Conservation (phyloP, 2,329 filamentous ascomycete genomes). For the Geosmithia morbida region DNA sequence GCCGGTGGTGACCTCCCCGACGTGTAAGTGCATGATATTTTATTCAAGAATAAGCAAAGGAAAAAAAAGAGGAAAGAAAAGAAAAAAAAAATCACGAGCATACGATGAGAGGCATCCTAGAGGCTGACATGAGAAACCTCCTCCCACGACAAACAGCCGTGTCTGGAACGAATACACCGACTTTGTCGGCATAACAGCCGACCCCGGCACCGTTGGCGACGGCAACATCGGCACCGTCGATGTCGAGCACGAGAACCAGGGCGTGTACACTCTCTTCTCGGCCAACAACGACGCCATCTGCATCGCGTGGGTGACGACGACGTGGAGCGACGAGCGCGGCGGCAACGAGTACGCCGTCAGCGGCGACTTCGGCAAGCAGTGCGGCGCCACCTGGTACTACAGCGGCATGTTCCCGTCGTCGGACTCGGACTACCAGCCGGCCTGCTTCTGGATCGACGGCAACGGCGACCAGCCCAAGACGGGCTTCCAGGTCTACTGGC, state of each 20-base stretch:
- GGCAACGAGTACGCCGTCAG: conserved; percentile 5
- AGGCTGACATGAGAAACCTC: background rate
- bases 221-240: background rate
- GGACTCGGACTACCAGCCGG: conserved; percentile 2
- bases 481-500: conserved; percentile 16
- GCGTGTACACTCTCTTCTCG: background rate
- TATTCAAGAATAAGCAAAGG: too few relatives aligned
- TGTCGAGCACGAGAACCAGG: conserved; percentile 1
- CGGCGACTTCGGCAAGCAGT: conserved; percentile 4
- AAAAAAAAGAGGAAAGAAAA: too few relatives aligned
- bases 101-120: too few relatives aligned
- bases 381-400: conserved; percentile 5
- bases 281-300: conserved; percentile 6
- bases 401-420: conserved; percentile 3
- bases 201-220: background rate
- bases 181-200: background rate
- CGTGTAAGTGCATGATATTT: background rate
- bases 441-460: conserved; percentile 6
- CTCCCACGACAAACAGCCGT: background rate
- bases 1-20: background rate
- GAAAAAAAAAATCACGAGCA: too few relatives aligned
- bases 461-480: conserved; percentile 9
- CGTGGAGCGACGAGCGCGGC: conserved; percentile 4
- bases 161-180: background rate
- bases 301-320: conserved; percentile 5